phyloP scores from a whole-genome alignment of 306 rosid species.

The Vigna unguiculata region DNA sequence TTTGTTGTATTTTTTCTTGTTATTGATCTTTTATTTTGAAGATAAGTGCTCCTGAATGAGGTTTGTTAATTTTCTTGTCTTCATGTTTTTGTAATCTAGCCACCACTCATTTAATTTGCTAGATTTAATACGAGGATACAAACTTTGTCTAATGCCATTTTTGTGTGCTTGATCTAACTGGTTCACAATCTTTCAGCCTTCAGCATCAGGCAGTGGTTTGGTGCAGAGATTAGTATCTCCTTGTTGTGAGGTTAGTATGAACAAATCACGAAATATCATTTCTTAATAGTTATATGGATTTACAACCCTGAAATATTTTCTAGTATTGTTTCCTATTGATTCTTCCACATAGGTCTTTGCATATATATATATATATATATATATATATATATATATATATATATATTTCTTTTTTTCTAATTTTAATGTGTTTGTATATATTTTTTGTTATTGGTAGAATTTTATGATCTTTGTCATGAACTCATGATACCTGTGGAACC shows the following conservation, averaged over 20 bases:
- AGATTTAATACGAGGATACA: slow-evolving; percentile 34
- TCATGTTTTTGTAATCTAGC: slow-evolving; percentile 18
- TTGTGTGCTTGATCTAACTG: slow-evolving; percentile 46
- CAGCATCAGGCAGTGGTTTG: slow-evolving; percentile 67
- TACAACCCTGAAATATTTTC: not conserved
- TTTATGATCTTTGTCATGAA: not conserved
- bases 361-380: no score
- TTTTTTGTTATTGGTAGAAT: not conserved
- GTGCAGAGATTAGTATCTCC: slow-evolving; percentile 72
- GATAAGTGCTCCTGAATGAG: not conserved
- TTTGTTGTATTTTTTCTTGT: not conserved
- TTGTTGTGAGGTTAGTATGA: slow-evolving; percentile 82
- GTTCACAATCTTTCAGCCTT: slow-evolving; percentile 58
- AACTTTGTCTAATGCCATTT: slow-evolving; percentile 36
- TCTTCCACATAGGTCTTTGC: not conserved
- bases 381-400: no score
- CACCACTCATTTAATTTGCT: slow-evolving; percentile 12
- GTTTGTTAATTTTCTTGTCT: slow-evolving; percentile 20
- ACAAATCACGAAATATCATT: slow-evolving; percentile 19
- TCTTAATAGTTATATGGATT: not conserved
- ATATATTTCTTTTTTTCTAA: no score
- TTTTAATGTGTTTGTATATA: not conserved
- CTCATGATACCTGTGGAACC: not conserved
- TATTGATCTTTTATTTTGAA: not conserved
- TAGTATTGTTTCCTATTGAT: not conserved